Base-by-base conservation (phyloP, 768 basidiomycete genomes). In the Rossbeevera mucosa region DNA sequence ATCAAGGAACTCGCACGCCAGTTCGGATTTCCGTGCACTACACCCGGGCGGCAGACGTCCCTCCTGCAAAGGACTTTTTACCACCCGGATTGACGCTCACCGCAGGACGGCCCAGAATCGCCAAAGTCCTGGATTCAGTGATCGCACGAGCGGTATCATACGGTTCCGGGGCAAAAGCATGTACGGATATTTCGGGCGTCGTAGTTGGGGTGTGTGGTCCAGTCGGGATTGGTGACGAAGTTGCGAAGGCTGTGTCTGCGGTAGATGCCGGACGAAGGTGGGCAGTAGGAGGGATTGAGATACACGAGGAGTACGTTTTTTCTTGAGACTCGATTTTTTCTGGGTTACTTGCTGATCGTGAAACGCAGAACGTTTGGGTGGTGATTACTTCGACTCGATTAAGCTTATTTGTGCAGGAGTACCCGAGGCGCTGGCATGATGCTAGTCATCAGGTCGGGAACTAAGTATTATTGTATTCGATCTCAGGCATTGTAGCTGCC, bases 71-170 rank as follows among this genome's bases (percentile, higher is more conserved):
- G 45, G 63, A 66, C 21, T 60, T 58, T 54, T 58, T 72, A 16
- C 69, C 69, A 30, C 72, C 70, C 16, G 72, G 73, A 8, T 55
- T 81, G 24, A 72, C 76, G 12, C 68, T 86, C 51, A 68, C 72
- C 4, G 72, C 82, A 0, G 79, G 81, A n/a, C 76, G 85, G 9
- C 85, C 85, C 2, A 72, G 74, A 43, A 65, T 82, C 14, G 65
- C 60, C 14, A 77, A 74, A 47, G 64, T 80, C 18, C 57, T 86
- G 26, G 76, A 80, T 42, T 63, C 71, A 5, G 74, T 78, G 9
- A 73, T 81, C 36, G 63, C 68, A 11, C 66, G 72, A 21, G 76
- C 80, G 1, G 72, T 79, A 28, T 69, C 71, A 5, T 64, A 79
- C 6, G 76, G 74, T 4, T 65, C 70, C 13, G 71, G 72, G 6